phyloP scores from a whole-genome alignment of 768 basidiomycete genomes.

The Trametes cubensis region DNA sequence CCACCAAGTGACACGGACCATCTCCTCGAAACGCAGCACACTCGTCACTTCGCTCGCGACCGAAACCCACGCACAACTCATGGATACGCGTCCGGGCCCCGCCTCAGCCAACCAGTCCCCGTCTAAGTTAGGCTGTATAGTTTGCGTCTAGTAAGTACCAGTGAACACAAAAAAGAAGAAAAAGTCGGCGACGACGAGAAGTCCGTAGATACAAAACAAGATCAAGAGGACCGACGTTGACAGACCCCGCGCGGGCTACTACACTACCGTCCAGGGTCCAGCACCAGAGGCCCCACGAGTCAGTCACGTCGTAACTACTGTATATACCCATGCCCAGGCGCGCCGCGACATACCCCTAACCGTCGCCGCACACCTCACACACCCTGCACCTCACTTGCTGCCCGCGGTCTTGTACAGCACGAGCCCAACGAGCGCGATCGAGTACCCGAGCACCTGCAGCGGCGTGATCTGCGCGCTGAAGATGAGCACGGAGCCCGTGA shows the following conservation, averaged over 20 bases:
- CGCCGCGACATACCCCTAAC: background rate
- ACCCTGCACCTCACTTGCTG: slow-evolving; percentile 58
- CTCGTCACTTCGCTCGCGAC: no score
- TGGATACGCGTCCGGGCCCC: no score
- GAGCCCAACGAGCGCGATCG: slow-evolving; percentile 82
- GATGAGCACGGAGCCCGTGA: slow-evolving; percentile 85
- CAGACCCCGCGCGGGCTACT: no score
- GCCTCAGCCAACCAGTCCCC: no score
- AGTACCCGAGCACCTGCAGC: slow-evolving; percentile 88
- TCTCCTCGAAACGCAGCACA: no score
- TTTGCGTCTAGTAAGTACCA: slow-evolving; percentile 6
- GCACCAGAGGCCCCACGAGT: no score
- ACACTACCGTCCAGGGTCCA: no score
- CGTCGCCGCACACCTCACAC: background rate
- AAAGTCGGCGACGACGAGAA: background rate
- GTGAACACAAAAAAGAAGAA: background rate
- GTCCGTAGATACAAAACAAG: slow-evolving; percentile 6
- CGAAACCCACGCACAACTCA: no score
- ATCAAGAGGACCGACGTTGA: background rate
- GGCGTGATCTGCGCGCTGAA: slow-evolving; percentile 82
- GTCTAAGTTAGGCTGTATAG: slow-evolving; percentile 19
- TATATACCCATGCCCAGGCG: no score
- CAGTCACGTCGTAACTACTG: no score
- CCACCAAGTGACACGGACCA: no score
- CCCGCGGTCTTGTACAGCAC: slow-evolving; percentile 82